Percentiles rank a stretch among this genome's conserved stretches.
Evolutionary conservation across 345 rosid species (phyloP).

Genomic region (Carallia brachiata): DNA sequence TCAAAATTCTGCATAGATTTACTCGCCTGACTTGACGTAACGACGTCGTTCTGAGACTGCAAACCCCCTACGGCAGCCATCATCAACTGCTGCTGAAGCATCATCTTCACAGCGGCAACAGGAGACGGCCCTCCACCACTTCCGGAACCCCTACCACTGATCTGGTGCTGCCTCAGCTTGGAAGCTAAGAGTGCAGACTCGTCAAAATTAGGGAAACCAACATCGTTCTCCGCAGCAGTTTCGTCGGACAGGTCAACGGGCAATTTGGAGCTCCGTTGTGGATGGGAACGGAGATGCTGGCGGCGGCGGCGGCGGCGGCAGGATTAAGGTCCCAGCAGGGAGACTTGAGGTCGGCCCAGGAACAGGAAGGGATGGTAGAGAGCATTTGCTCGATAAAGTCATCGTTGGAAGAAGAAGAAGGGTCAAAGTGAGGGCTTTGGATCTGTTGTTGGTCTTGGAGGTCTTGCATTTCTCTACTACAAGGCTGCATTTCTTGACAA

Average conservation of each 20-base stretch:
- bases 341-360: constrained; percentile 48
- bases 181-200: constrained; percentile 39
- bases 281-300: constrained; percentile 21
- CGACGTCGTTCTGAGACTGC: constrained; percentile 35
- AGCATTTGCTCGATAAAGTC: constrained; percentile 86
- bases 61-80: constrained; percentile 43
- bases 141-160: constrained; percentile 36
- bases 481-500: constrained; percentile 30
- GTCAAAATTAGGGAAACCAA: constrained; percentile 33
- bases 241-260: constrained; percentile 25
- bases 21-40: constrained; percentile 36
- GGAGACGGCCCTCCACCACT: neutral
- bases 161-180: constrained; percentile 50
- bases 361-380: constrained; percentile 56
- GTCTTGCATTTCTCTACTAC: constrained; percentile 46
- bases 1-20: neutral
- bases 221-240: constrained; percentile 19
- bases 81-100: constrained; percentile 58
- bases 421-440: constrained; percentile 42
- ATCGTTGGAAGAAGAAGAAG: constrained; percentile 42
- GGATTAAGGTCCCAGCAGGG: constrained; percentile 35
- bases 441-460: constrained; percentile 30
- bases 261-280: neutral
- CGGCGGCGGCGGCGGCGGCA: neutral
- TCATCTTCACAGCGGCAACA: constrained; percentile 33